Base-by-base conservation (phyloP, 1,139 yeast species). In the Pneumocystis oryctolagi region DNA sequence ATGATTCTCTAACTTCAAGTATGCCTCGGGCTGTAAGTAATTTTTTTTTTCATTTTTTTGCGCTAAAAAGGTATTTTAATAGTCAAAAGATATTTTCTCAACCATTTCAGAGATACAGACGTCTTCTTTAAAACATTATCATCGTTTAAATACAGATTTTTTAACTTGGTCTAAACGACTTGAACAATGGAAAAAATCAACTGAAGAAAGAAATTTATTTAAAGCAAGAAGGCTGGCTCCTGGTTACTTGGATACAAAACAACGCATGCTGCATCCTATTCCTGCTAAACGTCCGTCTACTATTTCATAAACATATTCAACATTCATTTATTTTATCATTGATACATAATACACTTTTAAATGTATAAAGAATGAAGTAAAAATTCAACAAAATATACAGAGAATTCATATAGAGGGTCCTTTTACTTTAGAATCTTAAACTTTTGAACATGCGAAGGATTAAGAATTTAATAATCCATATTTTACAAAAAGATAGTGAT, bases 241-340 rank as follows among this genome's bases (percentile, higher is more conserved):
- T 9, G 65, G 65, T 8, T 64, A 60, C 34, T 61, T 64, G 12
- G 65, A 64, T 28, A 61, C 65, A 20, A 60, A 61, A 20, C 59
- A 61, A 32, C 62, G 62, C 9, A 32, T 64, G 55, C 31, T 64
- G 32, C 55, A 58, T 20, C 65, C 65, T 31, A 61, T 58, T 6
- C 16, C 25, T 37, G 18, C 31, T n/a, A 57, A 34, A 60, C 34
- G 32, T 30, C 37, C 30, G 8, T 25, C n/a, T 47, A 47, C 31
- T 12, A 3, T 37, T 37, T 37, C 31, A 47, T 47, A 47, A 18
- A 47, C 12, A 25, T n/a, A n/a, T n/a, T n/a, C n/a, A n/a, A n/a
- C n/a, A n/a, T n/a, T n/a, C n/a, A n/a, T 25, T 25, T 9, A 40
- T 40, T 20, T 42, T 40, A 40, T 20, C 14, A 9, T 37, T 14